Evolutionary conservation across 441 rosid genomes (phyloP).

Genomic region (Cnidoscolus chayamansa): DNA sequence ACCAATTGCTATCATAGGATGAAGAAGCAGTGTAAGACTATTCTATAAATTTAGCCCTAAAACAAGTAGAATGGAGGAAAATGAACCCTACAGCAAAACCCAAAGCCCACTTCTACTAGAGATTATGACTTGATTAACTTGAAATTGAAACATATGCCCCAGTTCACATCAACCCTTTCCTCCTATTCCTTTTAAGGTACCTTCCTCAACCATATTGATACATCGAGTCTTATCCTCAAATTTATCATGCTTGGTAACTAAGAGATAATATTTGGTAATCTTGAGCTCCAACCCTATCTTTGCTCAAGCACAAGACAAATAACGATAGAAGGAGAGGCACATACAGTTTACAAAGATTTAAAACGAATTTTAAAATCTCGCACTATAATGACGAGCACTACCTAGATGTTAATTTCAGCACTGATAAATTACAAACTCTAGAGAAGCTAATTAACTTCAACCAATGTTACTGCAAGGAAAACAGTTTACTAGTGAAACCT

Average conservation of each 20-base stretch:
- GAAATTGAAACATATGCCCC: neutral
- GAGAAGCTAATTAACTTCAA: neutral
- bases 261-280: neutral
- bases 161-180: neutral
- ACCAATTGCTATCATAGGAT: neutral
- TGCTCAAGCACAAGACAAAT: neutral
- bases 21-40: neutral
- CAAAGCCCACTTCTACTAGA: too few relatives aligned
- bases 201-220: neutral
- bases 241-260: neutral
- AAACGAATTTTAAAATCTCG: neutral
- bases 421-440: neutral
- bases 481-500: conserved; percentile 8
- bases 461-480: neutral
- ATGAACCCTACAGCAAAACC: neutral
- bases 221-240: neutral
- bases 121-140: neutral
- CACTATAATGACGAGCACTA: neutral
- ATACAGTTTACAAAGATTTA: neutral
- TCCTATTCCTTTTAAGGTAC: neutral
- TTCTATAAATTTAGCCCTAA: neutral
- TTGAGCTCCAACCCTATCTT: neutral
- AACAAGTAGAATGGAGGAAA: neutral
- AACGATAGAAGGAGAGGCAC: neutral
- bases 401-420: neutral